Conservation (phyloP, 1,139 yeast genomes). For the Yamadazyma sp. region DNA sequence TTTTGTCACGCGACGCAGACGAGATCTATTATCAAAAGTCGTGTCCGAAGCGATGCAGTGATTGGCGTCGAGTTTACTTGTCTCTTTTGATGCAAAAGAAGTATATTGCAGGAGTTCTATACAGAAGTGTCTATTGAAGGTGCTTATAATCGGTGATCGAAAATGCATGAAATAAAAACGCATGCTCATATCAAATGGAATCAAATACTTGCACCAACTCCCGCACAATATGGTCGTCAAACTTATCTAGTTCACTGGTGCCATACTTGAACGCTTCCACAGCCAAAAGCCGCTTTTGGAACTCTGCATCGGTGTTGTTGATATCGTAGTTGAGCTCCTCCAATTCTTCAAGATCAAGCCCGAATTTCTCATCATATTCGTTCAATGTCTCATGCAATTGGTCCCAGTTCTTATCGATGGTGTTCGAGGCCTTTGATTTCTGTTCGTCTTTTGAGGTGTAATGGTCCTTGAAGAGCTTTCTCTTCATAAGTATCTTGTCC, state of each 20-base stretch:
- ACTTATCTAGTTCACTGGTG: constrained; percentile 30
- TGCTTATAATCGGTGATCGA: too few relatives aligned
- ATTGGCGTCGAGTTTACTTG: not conserved
- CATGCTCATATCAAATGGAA: not conserved
- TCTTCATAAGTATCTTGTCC: constrained; percentile 26
- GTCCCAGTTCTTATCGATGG: constrained; percentile 51
- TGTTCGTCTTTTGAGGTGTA: constrained; percentile 20
- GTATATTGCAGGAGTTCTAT: too few relatives aligned
- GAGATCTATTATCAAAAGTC: not conserved
- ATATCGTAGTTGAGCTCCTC: constrained; percentile 48
- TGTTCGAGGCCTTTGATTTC: constrained; percentile 20
- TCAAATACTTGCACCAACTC: constrained; percentile 6
- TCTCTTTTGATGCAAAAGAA: not conserved
- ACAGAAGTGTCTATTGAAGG: too few relatives aligned
- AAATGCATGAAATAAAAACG: too few relatives aligned
- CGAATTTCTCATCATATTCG: constrained; percentile 49
- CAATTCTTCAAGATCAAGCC: constrained; percentile 57
- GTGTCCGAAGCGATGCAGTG: not conserved
- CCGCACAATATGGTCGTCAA: constrained; percentile 15
- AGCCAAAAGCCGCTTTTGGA: constrained; percentile 18
- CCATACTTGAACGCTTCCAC: constrained; percentile 17
- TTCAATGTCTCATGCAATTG: constrained; percentile 44
- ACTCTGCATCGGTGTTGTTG: constrained; percentile 20
- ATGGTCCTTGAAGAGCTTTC: constrained; percentile 37
- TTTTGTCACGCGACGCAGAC: not conserved